Conservation (phyloP, 1,284 basidiomycete genomes). For the Fomitiporia mediterranea region DNA sequence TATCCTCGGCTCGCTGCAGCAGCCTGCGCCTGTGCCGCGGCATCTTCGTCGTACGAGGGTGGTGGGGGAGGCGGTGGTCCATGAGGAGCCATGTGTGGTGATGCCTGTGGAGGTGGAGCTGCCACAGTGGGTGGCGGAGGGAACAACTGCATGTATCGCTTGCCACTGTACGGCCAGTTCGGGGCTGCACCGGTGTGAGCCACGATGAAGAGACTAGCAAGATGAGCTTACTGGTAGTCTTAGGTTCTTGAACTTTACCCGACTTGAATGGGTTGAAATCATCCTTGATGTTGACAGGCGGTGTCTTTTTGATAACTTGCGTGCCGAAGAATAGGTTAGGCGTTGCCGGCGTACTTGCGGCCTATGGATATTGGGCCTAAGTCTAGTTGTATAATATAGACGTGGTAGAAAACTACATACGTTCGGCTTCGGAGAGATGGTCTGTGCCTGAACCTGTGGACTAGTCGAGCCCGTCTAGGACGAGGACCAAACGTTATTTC, state of each 20-base stretch:
- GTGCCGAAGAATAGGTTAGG: constrained; percentile 88
- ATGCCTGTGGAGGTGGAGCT: constrained; percentile 44
- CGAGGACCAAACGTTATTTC: neutral
- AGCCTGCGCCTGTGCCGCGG: constrained; percentile 45
- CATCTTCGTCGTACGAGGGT: constrained; percentile 70
- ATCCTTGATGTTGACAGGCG: constrained; percentile 77
- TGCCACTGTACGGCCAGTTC: constrained; percentile 86
- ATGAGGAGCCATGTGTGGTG: constrained; percentile 62
- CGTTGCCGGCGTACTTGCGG: constrained; percentile 31
- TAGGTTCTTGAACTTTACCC: constrained; percentile 70
- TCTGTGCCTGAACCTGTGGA: constrained; percentile 4
- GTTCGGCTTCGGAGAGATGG: constrained; percentile 53
- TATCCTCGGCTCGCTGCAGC: constrained; percentile 48
- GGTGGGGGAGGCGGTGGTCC: constrained; percentile 64
- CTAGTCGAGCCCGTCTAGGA: constrained; percentile 18
- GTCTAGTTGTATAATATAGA: neutral
- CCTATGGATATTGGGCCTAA: constrained; percentile 22
- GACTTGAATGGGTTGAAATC: constrained; percentile 95
- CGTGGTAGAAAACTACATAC: constrained; percentile 16
- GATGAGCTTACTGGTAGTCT: constrained; percentile 58
- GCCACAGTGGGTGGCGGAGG: constrained; percentile 51
- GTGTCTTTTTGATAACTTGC: constrained; percentile 67
- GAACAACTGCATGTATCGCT: constrained; percentile 78
- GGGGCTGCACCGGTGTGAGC: constrained; percentile 42
- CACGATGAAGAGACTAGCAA: neutral